These are phyloP conservation scores for Colletotrichum sp. DNA, from an alignment of 2,329 filamentous ascomycete genomes.

Conservation along the genomic window DNA sequence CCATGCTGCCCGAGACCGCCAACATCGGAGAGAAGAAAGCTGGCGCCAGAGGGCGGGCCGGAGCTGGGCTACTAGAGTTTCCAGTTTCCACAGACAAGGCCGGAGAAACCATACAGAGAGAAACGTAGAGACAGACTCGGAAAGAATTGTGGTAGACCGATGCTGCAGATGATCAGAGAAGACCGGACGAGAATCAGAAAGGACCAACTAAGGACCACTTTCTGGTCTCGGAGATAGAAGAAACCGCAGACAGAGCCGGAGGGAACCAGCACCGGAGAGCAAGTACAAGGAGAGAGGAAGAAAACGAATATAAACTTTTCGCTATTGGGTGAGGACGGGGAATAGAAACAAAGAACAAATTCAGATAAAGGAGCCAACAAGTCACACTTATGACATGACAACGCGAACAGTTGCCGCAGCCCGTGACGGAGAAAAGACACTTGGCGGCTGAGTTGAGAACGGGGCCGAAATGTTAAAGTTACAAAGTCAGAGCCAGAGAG, in stretches of 20 bases:
- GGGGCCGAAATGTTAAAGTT: background rate
- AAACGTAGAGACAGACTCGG: too few species aligned
- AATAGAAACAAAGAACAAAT: background rate
- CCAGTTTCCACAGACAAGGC: too few species aligned
- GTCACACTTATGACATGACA: background rate
- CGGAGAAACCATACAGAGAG: background rate
- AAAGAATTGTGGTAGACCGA: too few species aligned
- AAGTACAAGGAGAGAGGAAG: background rate
- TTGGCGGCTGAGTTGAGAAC: too few species aligned
- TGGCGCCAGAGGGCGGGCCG: background rate
- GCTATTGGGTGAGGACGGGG: background rate
- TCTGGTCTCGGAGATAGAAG: too few species aligned
- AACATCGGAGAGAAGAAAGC: background rate
- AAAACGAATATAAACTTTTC: background rate
- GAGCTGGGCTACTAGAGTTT: background rate
- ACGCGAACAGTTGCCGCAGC: background rate
- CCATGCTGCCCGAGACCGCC: accelerated
- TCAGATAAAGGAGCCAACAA: background rate
- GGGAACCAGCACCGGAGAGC: too few species aligned
- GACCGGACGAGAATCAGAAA: too few species aligned
- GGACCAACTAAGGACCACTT: too few species aligned
- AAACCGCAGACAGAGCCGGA: too few species aligned
- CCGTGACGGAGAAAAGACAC: background rate
- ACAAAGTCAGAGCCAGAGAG: background rate
- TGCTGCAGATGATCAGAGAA: too few species aligned